Base-by-base conservation (phyloP, 2,329 filamentous ascomycete species). In the Cladosporium cucumerinum region DNA sequence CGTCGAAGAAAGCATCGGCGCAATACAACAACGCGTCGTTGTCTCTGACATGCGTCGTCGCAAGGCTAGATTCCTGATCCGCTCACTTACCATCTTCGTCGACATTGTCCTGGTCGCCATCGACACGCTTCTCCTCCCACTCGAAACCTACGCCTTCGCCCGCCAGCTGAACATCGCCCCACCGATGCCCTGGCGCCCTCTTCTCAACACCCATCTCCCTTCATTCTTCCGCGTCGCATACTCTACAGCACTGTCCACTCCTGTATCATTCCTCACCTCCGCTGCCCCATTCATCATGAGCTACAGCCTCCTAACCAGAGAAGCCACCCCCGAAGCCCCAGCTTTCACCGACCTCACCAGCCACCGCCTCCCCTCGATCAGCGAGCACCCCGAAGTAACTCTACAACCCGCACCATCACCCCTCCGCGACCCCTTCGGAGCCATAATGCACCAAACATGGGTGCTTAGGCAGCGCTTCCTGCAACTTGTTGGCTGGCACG, bases 111-210 rank as follows among this genome's bases (percentile, higher is more conserved):
- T 69, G 11, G 52, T 69, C 3, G 67, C 58, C 8, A 67, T 72
- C 34, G 72, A 72, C 34, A 52, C 70, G 11, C 57, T 65, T 7
- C 55, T 74, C 16, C 68, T 74, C 12, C 73, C 73, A 16, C 66
- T 73, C 43, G 64, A 71, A 32, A 72, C 66, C 61, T 66, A 73
- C 63, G 67, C 69, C 25, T 65, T 57, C 25, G 69, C 71, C 10
- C 72, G 74, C 28, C 66, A 65, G n/a, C 63, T 73, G 3, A 66
- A 69, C 14, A 63, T 75, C 14, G 69, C 71, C 11, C 71, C 73
- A 8, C 64, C 72, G 6, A 70, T 71, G 23, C 49, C 70, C 1
- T 57, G 67, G 52, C 66, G 59, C 3, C 57, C 54, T 11, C 69
- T 72, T 16, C 10, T 69, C 4, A 63, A 67, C 3, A 65, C 62